Evolutionary conservation across 2,329 filamentous ascomycete species (phyloP).

Genomic region (Ascocoryne sarcoides): DNA sequence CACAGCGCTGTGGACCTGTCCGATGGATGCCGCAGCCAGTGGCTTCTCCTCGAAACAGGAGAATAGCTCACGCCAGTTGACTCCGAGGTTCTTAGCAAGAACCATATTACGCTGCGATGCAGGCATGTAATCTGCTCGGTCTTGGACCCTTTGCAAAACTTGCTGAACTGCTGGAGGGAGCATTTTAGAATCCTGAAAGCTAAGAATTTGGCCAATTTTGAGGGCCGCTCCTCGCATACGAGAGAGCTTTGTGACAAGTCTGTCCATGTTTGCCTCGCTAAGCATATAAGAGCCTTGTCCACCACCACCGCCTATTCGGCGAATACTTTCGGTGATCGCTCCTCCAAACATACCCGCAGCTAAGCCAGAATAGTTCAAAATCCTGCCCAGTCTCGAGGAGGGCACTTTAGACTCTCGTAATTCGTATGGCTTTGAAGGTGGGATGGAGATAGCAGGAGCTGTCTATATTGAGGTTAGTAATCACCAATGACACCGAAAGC

Average conservation of each 20-base stretch:
- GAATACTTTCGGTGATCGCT: slow-evolving; percentile 76
- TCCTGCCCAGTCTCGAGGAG: slow-evolving; percentile 71
- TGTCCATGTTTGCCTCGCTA: slow-evolving; percentile 83
- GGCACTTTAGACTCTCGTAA: slow-evolving; percentile 87
- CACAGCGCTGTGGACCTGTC: slow-evolving; percentile 83
- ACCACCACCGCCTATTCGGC: slow-evolving; percentile 61
- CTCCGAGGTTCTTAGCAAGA: slow-evolving; percentile 66
- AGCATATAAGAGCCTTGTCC: slow-evolving; percentile 72
- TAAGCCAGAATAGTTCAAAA: slow-evolving; percentile 93
- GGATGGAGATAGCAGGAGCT: slow-evolving; percentile 12
- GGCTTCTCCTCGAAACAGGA: slow-evolving; percentile 80
- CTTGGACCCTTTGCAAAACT: slow-evolving; percentile 88
- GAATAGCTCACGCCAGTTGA: slow-evolving; percentile 79
- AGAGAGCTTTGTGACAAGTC: slow-evolving; percentile 84
- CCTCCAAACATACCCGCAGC: slow-evolving; percentile 94
- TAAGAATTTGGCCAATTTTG: slow-evolving; percentile 96
- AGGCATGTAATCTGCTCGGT: slow-evolving; percentile 97
- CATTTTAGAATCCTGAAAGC: slow-evolving; percentile 95
- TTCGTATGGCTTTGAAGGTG: slow-evolving; percentile 43
- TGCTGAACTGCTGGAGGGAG: slow-evolving; percentile 79
- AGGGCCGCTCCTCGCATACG: slow-evolving; percentile 96
- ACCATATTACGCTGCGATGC: slow-evolving; percentile 85
- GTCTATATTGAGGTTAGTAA: slow-evolving; percentile 35
- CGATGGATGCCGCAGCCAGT: slow-evolving; percentile 92
- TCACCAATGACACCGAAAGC: too few relatives aligned